Evolutionary conservation across 805 yeast species (phyloP).

Genomic region (Torulaspora franciscae): DNA sequence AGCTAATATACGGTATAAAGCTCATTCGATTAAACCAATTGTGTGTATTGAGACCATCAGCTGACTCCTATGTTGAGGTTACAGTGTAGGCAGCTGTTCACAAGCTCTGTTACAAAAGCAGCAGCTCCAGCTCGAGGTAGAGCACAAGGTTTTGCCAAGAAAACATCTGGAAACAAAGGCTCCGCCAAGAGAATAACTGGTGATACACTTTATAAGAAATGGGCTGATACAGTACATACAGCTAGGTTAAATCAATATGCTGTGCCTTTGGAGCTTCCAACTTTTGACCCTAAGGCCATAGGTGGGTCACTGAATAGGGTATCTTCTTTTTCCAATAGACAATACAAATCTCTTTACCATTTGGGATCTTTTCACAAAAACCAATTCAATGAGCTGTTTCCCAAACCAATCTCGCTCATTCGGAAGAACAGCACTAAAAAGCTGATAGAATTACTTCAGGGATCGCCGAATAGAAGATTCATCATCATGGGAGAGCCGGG

Average conservation of each 20-base stretch:
- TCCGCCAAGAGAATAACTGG: slow-evolving; percentile 27
- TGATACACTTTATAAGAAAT: slow-evolving; percentile 34
- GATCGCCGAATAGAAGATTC: slow-evolving; percentile 44
- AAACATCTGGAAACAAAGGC: slow-evolving; percentile 16
- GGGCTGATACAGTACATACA: slow-evolving; percentile 33
- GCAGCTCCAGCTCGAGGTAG: slow-evolving; percentile 28
- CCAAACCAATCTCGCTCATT: slow-evolving; percentile 54
- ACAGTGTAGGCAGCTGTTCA: slow-evolving; percentile 18
- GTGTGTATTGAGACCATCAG: neutral
- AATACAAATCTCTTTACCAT: slow-evolving; percentile 42
- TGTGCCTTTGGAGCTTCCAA: slow-evolving; percentile 20
- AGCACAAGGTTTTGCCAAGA: slow-evolving; percentile 32
- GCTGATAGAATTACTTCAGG: slow-evolving; percentile 39
- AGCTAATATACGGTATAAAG: neutral
- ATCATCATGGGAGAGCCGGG: slow-evolving; percentile 69
- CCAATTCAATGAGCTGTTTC: slow-evolving; percentile 65
- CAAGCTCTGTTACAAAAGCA: slow-evolving; percentile 14
- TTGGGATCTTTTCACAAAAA: slow-evolving; percentile 62
- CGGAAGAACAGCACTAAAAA: slow-evolving; percentile 45
- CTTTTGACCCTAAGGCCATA: slow-evolving; percentile 17
- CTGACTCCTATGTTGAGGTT: slow-evolving; percentile 18
- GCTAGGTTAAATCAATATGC: slow-evolving; percentile 32
- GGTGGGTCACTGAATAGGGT: slow-evolving; percentile 30
- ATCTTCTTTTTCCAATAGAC: slow-evolving; percentile 40
- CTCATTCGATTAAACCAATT: neutral